Evolutionary conservation across 2,329 filamentous ascomycete species (phyloP).

Genomic region (Claviceps digitariae): DNA sequence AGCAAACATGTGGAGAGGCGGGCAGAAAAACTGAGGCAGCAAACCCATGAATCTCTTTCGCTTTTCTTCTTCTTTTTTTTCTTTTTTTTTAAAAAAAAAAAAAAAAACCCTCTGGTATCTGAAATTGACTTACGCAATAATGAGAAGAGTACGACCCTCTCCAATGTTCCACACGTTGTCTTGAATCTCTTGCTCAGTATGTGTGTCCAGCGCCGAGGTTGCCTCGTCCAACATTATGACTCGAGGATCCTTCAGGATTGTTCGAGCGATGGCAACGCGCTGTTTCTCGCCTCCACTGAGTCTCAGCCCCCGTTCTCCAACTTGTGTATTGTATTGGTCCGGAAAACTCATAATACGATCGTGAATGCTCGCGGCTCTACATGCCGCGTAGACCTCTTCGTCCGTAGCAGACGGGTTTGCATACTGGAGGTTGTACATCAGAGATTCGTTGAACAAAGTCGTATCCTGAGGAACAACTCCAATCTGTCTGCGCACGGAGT

Average conservation of each 20-base stretch:
- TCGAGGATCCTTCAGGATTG: constrained; percentile 79
- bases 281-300: constrained; percentile 89
- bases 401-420: constrained; percentile 70
- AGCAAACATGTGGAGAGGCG: constrained; percentile 4
- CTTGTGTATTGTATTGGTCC: constrained; percentile 77
- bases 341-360: constrained; percentile 84
- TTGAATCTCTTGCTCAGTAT: constrained; percentile 89
- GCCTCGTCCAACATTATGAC: constrained; percentile 92
- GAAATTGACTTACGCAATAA: constrained; percentile 61
- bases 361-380: constrained; percentile 78
- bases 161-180: constrained; percentile 70
- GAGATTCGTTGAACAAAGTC: constrained; percentile 81
- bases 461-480: constrained; percentile 97
- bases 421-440: constrained; percentile 92
- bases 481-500: constrained; percentile 82
- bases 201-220: constrained; percentile 79
- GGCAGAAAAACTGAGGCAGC: too few relatives aligned
- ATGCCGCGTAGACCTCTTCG: constrained; percentile 70
- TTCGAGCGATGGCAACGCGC: constrained; percentile 82
- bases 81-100: too few relatives aligned
- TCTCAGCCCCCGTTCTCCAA: constrained; percentile 77
- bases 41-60: too few relatives aligned
- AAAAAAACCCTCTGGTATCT: too few relatives aligned
- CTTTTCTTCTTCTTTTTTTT: not conserved
- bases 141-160: constrained; percentile 77